phyloP scores from a whole-genome alignment of 331 rosid genomes.

The Acacia pycnantha region DNA sequence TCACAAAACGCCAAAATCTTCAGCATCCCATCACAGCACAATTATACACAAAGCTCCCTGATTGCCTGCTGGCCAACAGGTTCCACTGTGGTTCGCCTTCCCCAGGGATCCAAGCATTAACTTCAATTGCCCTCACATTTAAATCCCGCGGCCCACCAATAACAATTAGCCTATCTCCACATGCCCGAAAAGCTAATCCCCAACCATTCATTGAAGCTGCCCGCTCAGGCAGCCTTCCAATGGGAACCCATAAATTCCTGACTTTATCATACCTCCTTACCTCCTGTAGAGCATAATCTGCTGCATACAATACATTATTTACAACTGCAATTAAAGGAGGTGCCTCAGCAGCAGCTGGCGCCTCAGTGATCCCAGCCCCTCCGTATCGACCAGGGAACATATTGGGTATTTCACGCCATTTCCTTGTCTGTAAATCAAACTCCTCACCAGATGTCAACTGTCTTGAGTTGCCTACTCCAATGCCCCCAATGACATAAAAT shows the following conservation, averaged over 20 bases:
- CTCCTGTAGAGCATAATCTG: conserved; percentile 61
- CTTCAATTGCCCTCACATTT: conserved; percentile 55
- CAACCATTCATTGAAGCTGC: conserved; percentile 75
- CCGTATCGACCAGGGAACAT: conserved; percentile 62
- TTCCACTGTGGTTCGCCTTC: conserved; percentile 62
- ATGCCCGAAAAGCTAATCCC: conserved; percentile 81
- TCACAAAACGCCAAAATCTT: conserved; percentile 25
- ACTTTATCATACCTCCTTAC: conserved; percentile 63
- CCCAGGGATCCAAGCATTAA: conserved; percentile 65
- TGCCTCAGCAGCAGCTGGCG: conserved; percentile 64
- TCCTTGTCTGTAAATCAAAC: conserved; percentile 52
- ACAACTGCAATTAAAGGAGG: conserved; percentile 90
- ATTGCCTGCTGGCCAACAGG: conserved; percentile 56
- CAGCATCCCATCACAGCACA: conserved; percentile 94
- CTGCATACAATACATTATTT: conserved; percentile 70
- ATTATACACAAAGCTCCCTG: conserved; percentile 76
- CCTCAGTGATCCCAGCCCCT: conserved; percentile 45
- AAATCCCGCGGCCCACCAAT: conserved; percentile 68
- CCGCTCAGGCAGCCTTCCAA: conserved; percentile 70
- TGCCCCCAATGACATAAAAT: conserved; percentile 83
- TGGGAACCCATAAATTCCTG: conserved; percentile 48
- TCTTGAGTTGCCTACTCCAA: conserved; percentile 48
- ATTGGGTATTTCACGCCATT: conserved; percentile 75
- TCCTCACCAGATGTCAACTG: conserved; percentile 75
- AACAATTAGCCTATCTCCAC: conserved; percentile 70